Evolutionary conservation across 257 asterid genomes (phyloP).

Genomic region (Ilex aquifolium): DNA sequence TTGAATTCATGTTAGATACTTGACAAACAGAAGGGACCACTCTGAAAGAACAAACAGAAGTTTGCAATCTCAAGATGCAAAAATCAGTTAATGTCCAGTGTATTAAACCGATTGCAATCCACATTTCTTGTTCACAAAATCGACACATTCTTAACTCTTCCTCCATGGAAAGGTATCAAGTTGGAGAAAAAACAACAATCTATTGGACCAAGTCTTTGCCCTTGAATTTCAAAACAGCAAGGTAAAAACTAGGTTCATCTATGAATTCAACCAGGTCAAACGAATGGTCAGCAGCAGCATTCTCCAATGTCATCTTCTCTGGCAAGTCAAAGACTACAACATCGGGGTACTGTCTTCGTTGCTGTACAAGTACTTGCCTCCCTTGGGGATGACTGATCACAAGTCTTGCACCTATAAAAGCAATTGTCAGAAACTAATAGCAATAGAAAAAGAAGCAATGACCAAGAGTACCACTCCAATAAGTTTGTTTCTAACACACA

Average conservation of each 20-base stretch:
- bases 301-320: conserved; percentile 31
- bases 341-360: conserved; percentile 48
- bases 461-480: no score
- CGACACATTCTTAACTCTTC: no score
- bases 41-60: no score
- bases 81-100: no score
- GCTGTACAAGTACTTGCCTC: conserved; percentile 52
- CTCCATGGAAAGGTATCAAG: neutral
- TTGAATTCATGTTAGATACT: no score
- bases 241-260: conserved; percentile 62
- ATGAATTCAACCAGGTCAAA: conserved; percentile 48
- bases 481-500: no score
- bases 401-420: conserved; percentile 61
- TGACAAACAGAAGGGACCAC: no score
- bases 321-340: conserved; percentile 61
- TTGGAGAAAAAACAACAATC: neutral
- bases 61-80: no score
- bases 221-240: conserved; percentile 27
- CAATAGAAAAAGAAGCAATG: no score
- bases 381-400: conserved; percentile 85
- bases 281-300: conserved; percentile 37
- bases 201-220: conserved; percentile 3
- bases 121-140: no score
- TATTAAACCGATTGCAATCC: no score
- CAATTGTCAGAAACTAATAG: neutral